Evolutionary conservation across 495 filamentous ascomycete species (phyloP).

Genomic region (Neurospora intermedia): DNA sequence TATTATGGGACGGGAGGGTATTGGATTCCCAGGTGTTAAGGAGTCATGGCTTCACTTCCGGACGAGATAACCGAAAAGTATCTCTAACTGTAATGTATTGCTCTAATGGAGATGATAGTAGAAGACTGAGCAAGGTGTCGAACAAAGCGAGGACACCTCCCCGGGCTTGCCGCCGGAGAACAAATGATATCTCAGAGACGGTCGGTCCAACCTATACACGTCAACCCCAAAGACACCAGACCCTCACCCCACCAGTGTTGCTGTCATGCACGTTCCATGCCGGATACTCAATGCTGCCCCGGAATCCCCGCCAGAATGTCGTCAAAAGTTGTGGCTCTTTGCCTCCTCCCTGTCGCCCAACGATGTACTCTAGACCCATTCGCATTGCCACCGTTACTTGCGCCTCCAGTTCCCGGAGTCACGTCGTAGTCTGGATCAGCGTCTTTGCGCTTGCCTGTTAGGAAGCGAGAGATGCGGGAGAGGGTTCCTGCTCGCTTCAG

Average conservation of each 20-base stretch:
- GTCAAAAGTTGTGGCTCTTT: constrained; percentile 13
- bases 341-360: not conserved
- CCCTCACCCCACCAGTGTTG: not conserved
- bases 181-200: not conserved
- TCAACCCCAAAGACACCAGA: not conserved
- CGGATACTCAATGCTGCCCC: not conserved
- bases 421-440: not conserved
- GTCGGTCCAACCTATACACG: not conserved
- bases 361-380: not conserved
- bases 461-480: constrained; percentile 4
- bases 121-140: not conserved
- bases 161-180: not conserved
- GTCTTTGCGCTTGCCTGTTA: not conserved
- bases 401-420: not conserved
- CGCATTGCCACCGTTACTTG: no score
- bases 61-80: not conserved
- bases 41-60: not conserved
- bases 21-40: constrained; percentile 27
- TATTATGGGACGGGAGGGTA: constrained; percentile 30
- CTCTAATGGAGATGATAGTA: not conserved
- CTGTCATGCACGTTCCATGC: not conserved
- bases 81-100: not conserved
- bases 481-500: constrained; percentile 4
- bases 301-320: constrained; percentile 7
- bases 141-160: not conserved